Evolutionary conservation across 2,329 filamentous ascomycete species (phyloP).

Genomic region (Trichoderma koningiopsis): DNA sequence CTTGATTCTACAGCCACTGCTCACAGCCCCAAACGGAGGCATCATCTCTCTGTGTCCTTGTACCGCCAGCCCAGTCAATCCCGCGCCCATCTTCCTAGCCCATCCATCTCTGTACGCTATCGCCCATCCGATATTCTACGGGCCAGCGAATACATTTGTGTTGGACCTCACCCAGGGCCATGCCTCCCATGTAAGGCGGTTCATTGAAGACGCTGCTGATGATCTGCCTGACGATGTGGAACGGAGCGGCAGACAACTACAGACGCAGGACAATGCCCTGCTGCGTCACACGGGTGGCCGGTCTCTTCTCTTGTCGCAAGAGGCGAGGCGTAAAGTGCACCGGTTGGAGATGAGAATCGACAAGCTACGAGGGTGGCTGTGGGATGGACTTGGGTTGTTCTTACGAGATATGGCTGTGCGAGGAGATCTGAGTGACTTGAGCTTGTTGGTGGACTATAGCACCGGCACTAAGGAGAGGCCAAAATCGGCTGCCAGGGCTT

Average conservation of each 20-base stretch:
- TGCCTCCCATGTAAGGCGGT: constrained; percentile 34
- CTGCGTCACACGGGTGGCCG: constrained; percentile 16
- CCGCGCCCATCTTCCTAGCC: constrained; percentile 37
- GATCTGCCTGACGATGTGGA: constrained; percentile 27
- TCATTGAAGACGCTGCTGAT: constrained; percentile 30
- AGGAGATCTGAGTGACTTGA: constrained; percentile 36
- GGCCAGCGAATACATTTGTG: constrained; percentile 36
- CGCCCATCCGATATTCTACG: constrained; percentile 39
- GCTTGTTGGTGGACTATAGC: constrained; percentile 16
- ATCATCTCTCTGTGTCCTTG: constrained; percentile 38
- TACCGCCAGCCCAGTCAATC: constrained; percentile 30
- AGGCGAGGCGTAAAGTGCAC: constrained; percentile 34
- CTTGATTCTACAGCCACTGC: constrained; percentile 37
- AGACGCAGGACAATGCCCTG: background rate
- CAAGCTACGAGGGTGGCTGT: constrained; percentile 39
- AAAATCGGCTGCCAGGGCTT: constrained; percentile 25
- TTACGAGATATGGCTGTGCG: constrained; percentile 39
- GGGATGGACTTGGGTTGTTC: constrained; percentile 35
- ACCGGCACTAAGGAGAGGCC: background rate
- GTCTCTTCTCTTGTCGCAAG: constrained; percentile 31
- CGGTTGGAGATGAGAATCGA: constrained; percentile 37
- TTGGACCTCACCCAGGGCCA: constrained; percentile 36
- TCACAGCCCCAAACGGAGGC: constrained; percentile 30
- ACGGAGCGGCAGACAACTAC: background rate
- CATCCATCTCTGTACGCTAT: constrained; percentile 40